phyloP scores from a whole-genome alignment of 371 early-diverging fungal genomes.

The Rhizomucor pusillus region DNA sequence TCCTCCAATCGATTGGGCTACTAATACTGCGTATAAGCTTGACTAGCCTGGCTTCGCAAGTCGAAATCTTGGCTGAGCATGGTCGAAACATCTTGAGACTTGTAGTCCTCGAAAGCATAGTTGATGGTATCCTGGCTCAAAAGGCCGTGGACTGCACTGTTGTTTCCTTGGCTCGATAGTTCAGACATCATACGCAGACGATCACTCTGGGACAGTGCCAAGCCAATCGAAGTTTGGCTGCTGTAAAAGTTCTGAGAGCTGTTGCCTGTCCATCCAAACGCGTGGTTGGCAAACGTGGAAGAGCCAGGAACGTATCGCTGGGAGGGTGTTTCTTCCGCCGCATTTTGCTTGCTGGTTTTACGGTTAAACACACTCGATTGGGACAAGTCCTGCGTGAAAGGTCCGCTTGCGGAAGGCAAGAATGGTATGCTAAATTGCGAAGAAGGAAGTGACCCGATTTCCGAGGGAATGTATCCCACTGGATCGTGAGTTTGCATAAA shows the following conservation, averaged over 20 bases:
- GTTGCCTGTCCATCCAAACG: slow-evolving; percentile 32
- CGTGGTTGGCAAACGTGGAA: slow-evolving; percentile 40
- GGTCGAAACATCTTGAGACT: slow-evolving; percentile 55
- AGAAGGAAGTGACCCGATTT: slow-evolving; percentile 50
- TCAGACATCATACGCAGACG: slow-evolving; percentile 60
- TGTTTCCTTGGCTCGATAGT: slow-evolving; percentile 34
- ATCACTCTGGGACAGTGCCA: slow-evolving; percentile 66
- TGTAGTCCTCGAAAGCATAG: slow-evolving; percentile 56
- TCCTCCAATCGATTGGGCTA: too few relatives aligned
- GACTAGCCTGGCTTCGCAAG: slow-evolving; percentile 48
- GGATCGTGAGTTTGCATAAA: slow-evolving; percentile 60
- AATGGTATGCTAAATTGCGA: slow-evolving; percentile 65
- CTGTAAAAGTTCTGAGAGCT: slow-evolving; percentile 44
- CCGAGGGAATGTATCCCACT: slow-evolving; percentile 59
- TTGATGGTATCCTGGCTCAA: slow-evolving; percentile 56
- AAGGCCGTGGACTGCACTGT: slow-evolving; percentile 10
- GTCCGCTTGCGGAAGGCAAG: slow-evolving; percentile 62
- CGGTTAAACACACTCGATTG: slow-evolving; percentile 51
- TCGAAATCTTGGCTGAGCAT: slow-evolving; percentile 53
- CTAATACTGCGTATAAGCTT: slow-evolving; percentile 47
- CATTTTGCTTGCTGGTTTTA: slow-evolving; percentile 26
- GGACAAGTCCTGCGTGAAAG: slow-evolving; percentile 71
- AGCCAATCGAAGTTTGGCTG: slow-evolving; percentile 52
- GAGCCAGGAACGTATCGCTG: slow-evolving; percentile 40
- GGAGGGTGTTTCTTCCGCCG: slow-evolving; percentile 13